Evolutionary conservation across 2,329 filamentous ascomycete genomes (phyloP), one percentile per base, ranked within the genome.

Genomic region (Septoria linicola): DNA sequence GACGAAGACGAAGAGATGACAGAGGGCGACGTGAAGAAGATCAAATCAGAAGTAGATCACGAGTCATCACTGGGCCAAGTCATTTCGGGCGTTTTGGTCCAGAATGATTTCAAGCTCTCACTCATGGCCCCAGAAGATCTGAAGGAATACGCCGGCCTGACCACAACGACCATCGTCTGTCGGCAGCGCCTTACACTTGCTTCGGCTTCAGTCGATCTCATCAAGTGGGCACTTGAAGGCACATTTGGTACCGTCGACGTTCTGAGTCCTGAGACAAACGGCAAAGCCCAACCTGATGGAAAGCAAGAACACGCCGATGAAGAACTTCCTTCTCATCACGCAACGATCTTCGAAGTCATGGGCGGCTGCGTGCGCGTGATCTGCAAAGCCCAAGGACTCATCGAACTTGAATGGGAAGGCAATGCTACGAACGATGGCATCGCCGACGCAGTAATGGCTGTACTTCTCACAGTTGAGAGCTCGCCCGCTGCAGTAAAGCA

Each of bases 371-470:
- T 97, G n/a, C 81, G 85, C 16, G 90, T 93, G 70, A 80, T 80
- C 57, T 61, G 65, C 51, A 61, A 60, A 31, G 42, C 53, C 2
- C 80, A 83, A 59, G 88, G 91, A 49, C 85, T 93, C 66, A 81
- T 96, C 4, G 90, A 95, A 68, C 77, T 97, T 2, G 90, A 96
- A 71, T 99, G 93, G 93, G 92, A 97, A 69, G 93, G 91, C 51
- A 99, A 97, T 68, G 88, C 96, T 75, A 85, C 96, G 65, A 99
- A 97, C 69, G 93, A 99, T 66, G 89, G 90, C 54, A 95, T 99
- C 64, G 93, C 93, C n/a, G 93, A 99, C 71, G 90, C 93, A 13
- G 87, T 97, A 48, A 89, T 97, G 78, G 90, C 90, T 1, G 89
- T 96, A 2, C 79, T 99, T 8, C 83, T 96, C 62, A 91, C 88